A percentile compares a stretch with the other conserved stretches of the same genome.
Evolutionary conservation across 2,329 filamentous ascomycete genomes (phyloP).

Genomic region (Penicillium sp.): DNA sequence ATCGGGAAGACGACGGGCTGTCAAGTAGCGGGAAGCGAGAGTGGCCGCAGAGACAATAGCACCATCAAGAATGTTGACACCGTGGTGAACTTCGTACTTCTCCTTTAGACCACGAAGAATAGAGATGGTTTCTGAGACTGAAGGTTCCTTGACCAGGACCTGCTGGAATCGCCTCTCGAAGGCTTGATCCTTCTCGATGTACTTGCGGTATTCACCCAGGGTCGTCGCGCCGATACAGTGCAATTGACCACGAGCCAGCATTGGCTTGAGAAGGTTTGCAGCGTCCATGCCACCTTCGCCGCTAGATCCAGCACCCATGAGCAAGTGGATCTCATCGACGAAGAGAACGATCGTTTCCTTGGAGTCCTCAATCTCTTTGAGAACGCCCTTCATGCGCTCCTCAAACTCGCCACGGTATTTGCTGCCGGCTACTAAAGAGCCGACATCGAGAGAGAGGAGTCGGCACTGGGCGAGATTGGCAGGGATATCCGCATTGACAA

Average conservation of each 20-base stretch:
- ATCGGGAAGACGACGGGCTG: conserved; percentile 84
- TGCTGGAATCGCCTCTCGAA: conserved; percentile 99
- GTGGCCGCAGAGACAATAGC: conserved; percentile 91
- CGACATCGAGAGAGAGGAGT: conserved; percentile 91
- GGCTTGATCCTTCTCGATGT: conserved; percentile 97
- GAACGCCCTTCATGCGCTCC: conserved; percentile 97
- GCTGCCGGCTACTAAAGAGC: conserved; percentile 91
- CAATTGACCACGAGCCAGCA: conserved; percentile 92
- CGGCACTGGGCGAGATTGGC: conserved; percentile 93
- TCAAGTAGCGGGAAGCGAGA: conserved; percentile 89
- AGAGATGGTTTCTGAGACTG: conserved; percentile 85
- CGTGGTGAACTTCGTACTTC: conserved; percentile 96
- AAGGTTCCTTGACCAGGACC: conserved; percentile 92
- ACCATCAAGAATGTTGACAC: conserved; percentile 92
- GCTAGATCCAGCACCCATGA: conserved; percentile 94
- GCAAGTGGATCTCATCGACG: conserved; percentile 96
- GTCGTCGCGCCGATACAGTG: conserved; percentile 99
- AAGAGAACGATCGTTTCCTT: conserved; percentile 98
- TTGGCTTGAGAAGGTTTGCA: conserved; percentile 94
- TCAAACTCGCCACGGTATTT: conserved; percentile 99
- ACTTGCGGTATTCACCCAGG: conserved; percentile 92
- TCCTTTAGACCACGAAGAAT: conserved; percentile 98
- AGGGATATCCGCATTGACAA: conserved; percentile 94
- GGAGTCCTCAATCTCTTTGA: conserved; percentile 93
- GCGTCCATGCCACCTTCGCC: conserved; percentile 99